Evolutionary conservation across 1,284 basidiomycete genomes (phyloP), one percentile per base, ranked within the genome.

Genomic region (Anthracocystis walkeri): DNA sequence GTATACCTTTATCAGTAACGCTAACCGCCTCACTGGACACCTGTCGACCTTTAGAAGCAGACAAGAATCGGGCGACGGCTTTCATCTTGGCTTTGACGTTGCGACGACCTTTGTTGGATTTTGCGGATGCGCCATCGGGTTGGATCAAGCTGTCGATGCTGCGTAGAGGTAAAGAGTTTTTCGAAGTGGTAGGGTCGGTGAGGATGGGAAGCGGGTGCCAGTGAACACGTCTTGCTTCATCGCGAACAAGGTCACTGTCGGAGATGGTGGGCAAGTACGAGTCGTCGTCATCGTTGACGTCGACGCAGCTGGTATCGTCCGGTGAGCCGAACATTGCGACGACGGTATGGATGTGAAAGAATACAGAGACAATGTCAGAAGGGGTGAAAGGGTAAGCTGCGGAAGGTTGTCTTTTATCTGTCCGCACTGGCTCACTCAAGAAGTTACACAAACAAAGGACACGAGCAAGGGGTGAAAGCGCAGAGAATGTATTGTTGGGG

Each of bases 211-310:
- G 52, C 3, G 56, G 40, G 18, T 64, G 61, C 61, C 62, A 70
- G 33, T 55, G 68, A 4, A 65, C 60, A 5, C 48, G 58, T n/a
- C 53, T 65, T 18, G 55, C 51, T 14, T 38, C 14, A 51, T 74
- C 65, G 45, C 60, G 61, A n/a, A 42, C 53, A 1, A 68, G 7
- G 40, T 74, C 65, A 54, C 71, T 74, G 46, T 74, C 65, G 12
- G 61, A 61, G 33, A 64, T 42, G 48, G 52, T 59, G 14, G 40
- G 53, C 46, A 59, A 27, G 35, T 16, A 35, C n/a, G 55, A 44
- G 33, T 18, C 12, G 42, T 33, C 38, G 27, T 20, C 12, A n/a
- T 33, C 38, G 35, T 38, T 20, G 14, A 29, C 27, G 21, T 65
- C 60, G 33, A 74, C n/a, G 41, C 29, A 48, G 58, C 65, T 74